A percentile compares a stretch with the other conserved stretches of the same genome.
Conservation (phyloP, 352 stramenopile genomes). For the Pythium scleroteichum region DNA sequence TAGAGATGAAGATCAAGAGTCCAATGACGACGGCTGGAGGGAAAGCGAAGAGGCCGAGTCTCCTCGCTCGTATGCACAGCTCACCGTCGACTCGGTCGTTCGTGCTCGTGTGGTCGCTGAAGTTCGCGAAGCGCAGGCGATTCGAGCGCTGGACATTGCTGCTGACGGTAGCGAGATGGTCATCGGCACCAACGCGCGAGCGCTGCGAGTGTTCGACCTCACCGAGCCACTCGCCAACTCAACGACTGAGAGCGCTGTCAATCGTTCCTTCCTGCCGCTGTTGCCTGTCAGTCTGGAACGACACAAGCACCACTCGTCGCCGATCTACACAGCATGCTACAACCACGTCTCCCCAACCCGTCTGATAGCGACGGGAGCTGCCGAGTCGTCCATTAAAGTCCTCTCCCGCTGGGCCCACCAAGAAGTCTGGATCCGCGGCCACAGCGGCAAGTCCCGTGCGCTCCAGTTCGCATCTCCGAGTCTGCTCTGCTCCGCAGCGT, state of each 20-base stretch:
- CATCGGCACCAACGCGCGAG: constrained; percentile 65
- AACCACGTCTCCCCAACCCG: constrained; percentile 26
- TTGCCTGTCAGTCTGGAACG: constrained; percentile 53
- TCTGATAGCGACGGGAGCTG: constrained; percentile 57
- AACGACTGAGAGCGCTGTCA: background rate
- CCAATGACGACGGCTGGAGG: background rate
- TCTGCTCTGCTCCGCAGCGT: constrained; percentile 42
- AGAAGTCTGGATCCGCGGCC: constrained; percentile 36
- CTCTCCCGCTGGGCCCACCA: constrained; percentile 33
- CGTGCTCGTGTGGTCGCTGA: constrained; percentile 53
- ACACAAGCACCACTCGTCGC: constrained; percentile 59
- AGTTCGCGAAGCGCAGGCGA: constrained; percentile 53
- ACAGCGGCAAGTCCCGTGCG: constrained; percentile 48
- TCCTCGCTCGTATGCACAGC: constrained; percentile 33
- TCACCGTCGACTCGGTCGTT: constrained; percentile 45
- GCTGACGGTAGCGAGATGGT: constrained; percentile 40
- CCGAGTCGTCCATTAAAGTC: constrained; percentile 63
- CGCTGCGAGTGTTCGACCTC: constrained; percentile 56
- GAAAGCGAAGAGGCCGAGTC: constrained; percentile 1
- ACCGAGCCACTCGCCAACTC: constrained; percentile 10
- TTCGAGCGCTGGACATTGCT: constrained; percentile 53
- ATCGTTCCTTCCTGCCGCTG: constrained; percentile 39
- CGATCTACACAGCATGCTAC: constrained; percentile 60
- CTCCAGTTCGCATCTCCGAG: constrained; percentile 43
- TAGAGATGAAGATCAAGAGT: background rate